Evolutionary conservation across 2,329 filamentous ascomycete genomes (phyloP), one percentile per base, ranked within the genome.

Genomic region (Colletotrichum tamarilloi): DNA sequence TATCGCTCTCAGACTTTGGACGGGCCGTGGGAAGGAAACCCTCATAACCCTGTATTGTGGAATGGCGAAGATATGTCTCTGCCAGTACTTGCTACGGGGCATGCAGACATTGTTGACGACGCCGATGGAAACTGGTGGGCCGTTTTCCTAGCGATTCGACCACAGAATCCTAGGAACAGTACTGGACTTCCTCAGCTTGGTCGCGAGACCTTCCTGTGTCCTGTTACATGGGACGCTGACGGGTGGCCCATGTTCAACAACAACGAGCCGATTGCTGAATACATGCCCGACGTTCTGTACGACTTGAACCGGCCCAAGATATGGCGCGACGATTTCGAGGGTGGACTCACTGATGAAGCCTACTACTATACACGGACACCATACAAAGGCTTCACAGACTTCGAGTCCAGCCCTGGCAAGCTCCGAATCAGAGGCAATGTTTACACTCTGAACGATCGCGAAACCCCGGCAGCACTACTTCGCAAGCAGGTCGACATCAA

Each of bases 301-400:
- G 72, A 75, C 24, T 62, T 75, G 2, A 57, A 74, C 9, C 22
- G 72, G 7, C 74, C 67, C 4, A 12, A 22, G 7, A 12, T 58
- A 4, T 75, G 74, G 74, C 74, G 72, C 8, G 74, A 75, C n/a
- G 74, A 75, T 22, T 75, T 75, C 11, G 74, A 74, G 2, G 74
- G 74, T 14, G 60, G 60, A 4, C 67, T 74, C 2, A 67, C 30
- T 1, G 74, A 75, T 56, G 66, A 72, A n/a, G 62, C 66, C 9
- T 74, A 75, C 53, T 75, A 75, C 42, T 68, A 74, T 35, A 65
- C 72, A 11, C 67, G 74, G 24, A 66, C 74, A 7, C 74, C 74
- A 3, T 75, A 75, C 64, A 74, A 74, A 46, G 64, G 72, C 49
- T 75, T 75, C 46, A 58, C 28, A 53, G 74, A 75, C 12, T 74